A percentile compares a stretch with the other conserved stretches of the same genome.
These are phyloP conservation scores for Stachybotrys chartarum DNA, from an alignment of 2,329 filamentous ascomycete species.

Conservation along the genomic window DNA sequence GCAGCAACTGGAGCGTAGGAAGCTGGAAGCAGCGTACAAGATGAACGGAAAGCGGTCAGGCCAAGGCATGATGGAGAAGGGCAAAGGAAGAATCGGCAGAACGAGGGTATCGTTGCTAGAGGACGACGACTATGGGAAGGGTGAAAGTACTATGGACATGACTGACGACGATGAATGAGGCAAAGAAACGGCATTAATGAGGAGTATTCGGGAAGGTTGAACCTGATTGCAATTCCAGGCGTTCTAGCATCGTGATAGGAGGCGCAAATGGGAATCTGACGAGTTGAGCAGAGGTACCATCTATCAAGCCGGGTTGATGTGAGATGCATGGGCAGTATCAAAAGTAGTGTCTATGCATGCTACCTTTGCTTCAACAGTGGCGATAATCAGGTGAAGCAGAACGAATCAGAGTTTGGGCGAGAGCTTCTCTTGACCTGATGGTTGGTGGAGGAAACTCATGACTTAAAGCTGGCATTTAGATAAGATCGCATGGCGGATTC, in stretches of 20 bases:
- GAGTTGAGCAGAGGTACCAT: too few relatives aligned
- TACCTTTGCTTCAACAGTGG: too few relatives aligned
- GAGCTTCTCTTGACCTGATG: too few relatives aligned
- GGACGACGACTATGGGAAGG: slow-evolving; percentile 27
- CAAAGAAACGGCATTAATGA: background rate
- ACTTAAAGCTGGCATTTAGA: too few relatives aligned
- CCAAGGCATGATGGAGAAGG: slow-evolving; percentile 28
- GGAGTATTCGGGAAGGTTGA: background rate
- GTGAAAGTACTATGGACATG: slow-evolving; percentile 47
- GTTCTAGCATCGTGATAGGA: background rate
- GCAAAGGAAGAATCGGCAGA: slow-evolving; percentile 35
- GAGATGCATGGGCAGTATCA: too few relatives aligned
- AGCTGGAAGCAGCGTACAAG: slow-evolving; percentile 34
- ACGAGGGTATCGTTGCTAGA: slow-evolving; percentile 22
- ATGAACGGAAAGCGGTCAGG: slow-evolving; percentile 19
- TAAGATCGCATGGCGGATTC: too few relatives aligned
- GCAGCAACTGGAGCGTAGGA: slow-evolving; percentile 37
- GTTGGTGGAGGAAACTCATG: too few relatives aligned
- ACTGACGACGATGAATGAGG: slow-evolving; percentile 42
- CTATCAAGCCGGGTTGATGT: too few relatives aligned
- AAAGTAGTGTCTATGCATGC: too few relatives aligned
- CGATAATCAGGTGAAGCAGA: too few relatives aligned
- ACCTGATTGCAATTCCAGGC: background rate
- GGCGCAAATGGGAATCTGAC: too few relatives aligned
- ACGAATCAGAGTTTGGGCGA: too few relatives aligned